phyloP scores from a whole-genome alignment of 768 basidiomycete species.

The Mycena galericulata region DNA sequence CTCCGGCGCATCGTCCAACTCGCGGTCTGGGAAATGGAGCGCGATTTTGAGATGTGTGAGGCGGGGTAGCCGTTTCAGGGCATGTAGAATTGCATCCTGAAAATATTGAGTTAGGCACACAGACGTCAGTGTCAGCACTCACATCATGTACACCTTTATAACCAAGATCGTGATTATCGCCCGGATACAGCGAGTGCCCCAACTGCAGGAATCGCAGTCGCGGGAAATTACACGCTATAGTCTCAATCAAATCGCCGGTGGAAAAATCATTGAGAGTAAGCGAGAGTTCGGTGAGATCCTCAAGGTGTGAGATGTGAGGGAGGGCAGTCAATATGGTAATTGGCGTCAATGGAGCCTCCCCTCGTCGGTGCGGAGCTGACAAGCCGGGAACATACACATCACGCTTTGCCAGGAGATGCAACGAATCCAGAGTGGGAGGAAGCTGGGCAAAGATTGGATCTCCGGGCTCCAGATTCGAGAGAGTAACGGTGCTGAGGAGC shows the following conservation, averaged over 20 bases:
- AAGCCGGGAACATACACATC: neutral
- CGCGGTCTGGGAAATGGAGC: too few relatives aligned
- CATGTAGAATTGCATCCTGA: too few relatives aligned
- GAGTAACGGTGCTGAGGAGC: neutral
- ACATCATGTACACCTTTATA: neutral
- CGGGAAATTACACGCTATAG: neutral
- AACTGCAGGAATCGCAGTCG: constrained; percentile 1
- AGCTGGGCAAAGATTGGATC: constrained; percentile 16
- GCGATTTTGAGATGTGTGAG: too few relatives aligned
- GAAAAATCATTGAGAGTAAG: neutral
- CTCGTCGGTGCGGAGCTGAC: neutral
- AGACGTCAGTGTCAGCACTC: neutral
- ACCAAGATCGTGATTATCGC: too few relatives aligned
- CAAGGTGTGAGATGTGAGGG: neutral
- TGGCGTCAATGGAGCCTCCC: neutral
- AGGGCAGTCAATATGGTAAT: neutral
- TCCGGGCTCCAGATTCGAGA: constrained; percentile 15
- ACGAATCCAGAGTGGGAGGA: neutral
- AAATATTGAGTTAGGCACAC: neutral
- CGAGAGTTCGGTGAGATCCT: neutral
- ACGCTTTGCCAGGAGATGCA: constrained; percentile 6
- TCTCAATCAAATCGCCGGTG: neutral
- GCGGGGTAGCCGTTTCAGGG: too few relatives aligned
- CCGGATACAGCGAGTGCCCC: neutral
- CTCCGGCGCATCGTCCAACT: too few relatives aligned